These are phyloP conservation scores for Exophiala sp. DNA, from an alignment of 2,329 filamentous ascomycete genomes.

Conservation along the genomic window DNA sequence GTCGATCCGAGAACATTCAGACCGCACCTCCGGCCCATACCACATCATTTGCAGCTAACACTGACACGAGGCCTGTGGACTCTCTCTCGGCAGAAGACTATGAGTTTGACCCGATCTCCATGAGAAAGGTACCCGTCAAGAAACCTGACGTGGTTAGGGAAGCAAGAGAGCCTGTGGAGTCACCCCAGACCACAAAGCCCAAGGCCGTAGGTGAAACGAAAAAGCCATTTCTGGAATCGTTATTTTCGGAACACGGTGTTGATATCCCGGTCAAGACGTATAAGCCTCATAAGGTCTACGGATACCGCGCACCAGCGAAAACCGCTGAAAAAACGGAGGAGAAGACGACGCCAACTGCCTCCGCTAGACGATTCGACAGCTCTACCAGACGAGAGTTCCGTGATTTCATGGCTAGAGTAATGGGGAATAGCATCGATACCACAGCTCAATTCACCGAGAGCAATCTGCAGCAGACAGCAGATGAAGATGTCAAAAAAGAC, in stretches of 20 bases:
- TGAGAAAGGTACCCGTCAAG: slow-evolving; percentile 37
- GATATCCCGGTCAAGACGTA: slow-evolving; percentile 28
- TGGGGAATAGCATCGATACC: slow-evolving; percentile 28
- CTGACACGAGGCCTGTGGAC: not conserved
- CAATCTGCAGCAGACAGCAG: not conserved
- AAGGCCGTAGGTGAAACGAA: not conserved
- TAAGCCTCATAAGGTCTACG: slow-evolving; percentile 24
- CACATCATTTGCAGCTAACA: not conserved
- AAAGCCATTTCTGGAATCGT: slow-evolving; percentile 16
- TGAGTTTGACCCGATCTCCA: slow-evolving; percentile 43
- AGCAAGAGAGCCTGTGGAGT: no score
- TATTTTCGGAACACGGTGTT: slow-evolving; percentile 27
- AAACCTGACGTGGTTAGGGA: slow-evolving; percentile 1
- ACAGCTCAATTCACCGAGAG: slow-evolving; percentile 21
- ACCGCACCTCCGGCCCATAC: not conserved
- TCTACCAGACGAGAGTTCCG: slow-evolving; percentile 21
- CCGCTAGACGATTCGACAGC: slow-evolving; percentile 5
- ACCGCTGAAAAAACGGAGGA: not conserved
- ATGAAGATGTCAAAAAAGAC: not conserved
- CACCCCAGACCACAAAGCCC: not conserved
- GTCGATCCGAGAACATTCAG: not conserved
- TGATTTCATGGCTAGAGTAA: slow-evolving; percentile 14
- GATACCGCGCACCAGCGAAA: slow-evolving; percentile 16
- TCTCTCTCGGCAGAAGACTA: slow-evolving; percentile 20
- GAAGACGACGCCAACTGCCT: not conserved